Conservation (phyloP, 2,329 filamentous ascomycete species). For the Trichocomaceae sp. region DNA sequence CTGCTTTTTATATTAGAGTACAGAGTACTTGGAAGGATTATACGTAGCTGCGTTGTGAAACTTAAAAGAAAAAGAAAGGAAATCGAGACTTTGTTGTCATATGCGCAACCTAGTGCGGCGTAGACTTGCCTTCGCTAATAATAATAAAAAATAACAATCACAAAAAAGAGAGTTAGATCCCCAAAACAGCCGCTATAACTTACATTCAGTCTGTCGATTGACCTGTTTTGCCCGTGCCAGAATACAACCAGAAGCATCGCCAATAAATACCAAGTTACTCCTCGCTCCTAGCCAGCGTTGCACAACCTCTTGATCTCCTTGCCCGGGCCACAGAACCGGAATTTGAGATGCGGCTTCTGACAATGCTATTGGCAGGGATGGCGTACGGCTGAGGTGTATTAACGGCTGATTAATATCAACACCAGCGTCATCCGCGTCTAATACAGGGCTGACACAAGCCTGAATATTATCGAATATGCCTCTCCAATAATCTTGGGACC, state of each 20-base stretch:
- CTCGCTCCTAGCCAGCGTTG: conserved; percentile 5
- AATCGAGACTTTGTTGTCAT: background rate
- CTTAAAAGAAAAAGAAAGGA: background rate
- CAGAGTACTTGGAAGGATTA: background rate
- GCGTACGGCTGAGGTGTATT: conserved; percentile 10
- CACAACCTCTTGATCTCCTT: conserved; percentile 1
- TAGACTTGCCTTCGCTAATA: background rate
- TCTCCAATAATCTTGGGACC: conserved; percentile 8
- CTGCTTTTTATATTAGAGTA: background rate
- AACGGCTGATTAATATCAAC: background rate
- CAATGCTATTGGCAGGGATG: conserved; percentile 2
- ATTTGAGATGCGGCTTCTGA: background rate
- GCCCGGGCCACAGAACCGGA: conserved; percentile 2
- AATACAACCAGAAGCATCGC: background rate
- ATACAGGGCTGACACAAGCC: conserved; percentile 11
- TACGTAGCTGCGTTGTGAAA: background rate
- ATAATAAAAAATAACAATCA: background rate
- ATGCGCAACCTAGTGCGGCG: background rate
- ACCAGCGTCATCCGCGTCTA: conserved; percentile 6
- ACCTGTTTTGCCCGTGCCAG: background rate
- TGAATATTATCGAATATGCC: conserved; percentile 2
- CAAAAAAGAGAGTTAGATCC: background rate
- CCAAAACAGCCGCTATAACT: background rate
- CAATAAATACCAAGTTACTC: background rate
- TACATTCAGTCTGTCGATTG: background rate